These are phyloP conservation scores for Nidula microcarpa DNA, from an alignment of 768 basidiomycete species.

Conservation along the genomic window DNA sequence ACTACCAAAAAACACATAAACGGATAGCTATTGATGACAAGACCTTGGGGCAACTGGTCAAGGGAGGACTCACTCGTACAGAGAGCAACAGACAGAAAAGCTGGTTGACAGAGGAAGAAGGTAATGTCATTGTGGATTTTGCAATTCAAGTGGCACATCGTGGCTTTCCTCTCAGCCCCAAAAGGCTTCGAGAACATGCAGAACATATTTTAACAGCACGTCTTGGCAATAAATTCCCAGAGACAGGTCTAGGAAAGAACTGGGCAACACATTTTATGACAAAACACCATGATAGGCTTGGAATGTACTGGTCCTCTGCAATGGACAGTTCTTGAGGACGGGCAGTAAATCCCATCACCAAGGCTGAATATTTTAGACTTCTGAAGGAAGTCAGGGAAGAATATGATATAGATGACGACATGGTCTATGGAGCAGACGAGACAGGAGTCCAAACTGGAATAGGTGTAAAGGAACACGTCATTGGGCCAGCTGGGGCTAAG, in stretches of 20 bases:
- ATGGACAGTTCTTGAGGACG: constrained; percentile 3
- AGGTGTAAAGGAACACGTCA: constrained; percentile 17
- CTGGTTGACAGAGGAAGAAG: too few relatives aligned
- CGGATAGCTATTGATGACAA: too few relatives aligned
- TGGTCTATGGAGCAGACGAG: constrained; percentile 27
- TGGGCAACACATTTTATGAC: neutral
- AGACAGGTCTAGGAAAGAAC: neutral
- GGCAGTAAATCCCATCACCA: constrained; percentile 5
- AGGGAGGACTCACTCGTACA: too few relatives aligned
- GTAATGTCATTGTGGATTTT: too few relatives aligned
- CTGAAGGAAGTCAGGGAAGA: constrained; percentile 13
- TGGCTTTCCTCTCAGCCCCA: too few relatives aligned
- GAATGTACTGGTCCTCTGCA: neutral
- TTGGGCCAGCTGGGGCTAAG: constrained; percentile 9
- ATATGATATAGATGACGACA: constrained; percentile 8
- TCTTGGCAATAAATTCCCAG: too few relatives aligned
- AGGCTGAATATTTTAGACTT: constrained; percentile 6
- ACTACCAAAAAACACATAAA: too few relatives aligned
- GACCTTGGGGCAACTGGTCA: too few relatives aligned
- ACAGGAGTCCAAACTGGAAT: constrained; percentile 18
- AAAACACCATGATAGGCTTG: neutral
- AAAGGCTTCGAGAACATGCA: too few relatives aligned
- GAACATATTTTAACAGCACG: too few relatives aligned
- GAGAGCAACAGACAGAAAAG: too few relatives aligned
- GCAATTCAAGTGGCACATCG: too few relatives aligned